Percentiles rank a stretch among this genome's conserved stretches.
Evolutionary conservation across 2,329 filamentous ascomycete genomes (phyloP).

Genomic region (Claviceps sp.): DNA sequence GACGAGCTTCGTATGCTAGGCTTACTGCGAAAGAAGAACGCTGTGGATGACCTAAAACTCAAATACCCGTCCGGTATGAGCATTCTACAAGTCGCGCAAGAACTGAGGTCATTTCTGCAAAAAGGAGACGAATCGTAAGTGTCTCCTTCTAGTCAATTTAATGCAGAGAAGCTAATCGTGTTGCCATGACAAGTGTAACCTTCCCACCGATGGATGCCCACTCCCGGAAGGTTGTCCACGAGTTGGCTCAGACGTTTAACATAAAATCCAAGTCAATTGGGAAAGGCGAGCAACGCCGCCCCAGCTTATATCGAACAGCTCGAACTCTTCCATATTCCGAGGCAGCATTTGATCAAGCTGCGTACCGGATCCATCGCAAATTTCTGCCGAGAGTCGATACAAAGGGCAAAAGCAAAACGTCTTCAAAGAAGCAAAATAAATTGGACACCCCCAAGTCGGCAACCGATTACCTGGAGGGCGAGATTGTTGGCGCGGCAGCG

Average conservation of each 20-base stretch:
- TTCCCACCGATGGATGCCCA: constrained; percentile 76
- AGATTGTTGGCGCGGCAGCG: constrained; percentile 73
- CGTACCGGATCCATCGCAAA: constrained; percentile 33
- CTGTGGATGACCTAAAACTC: constrained; percentile 44
- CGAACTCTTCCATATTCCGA: constrained; percentile 50
- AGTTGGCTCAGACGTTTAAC: constrained; percentile 59
- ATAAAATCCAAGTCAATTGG: constrained; percentile 79
- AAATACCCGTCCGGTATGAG: constrained; percentile 65
- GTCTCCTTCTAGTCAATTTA: not conserved
- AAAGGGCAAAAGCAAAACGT: constrained; percentile 21
- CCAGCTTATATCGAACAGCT: constrained; percentile 61
- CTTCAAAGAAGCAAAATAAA: constrained; percentile 15
- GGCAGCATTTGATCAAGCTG: constrained; percentile 35
- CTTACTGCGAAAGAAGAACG: constrained; percentile 45
- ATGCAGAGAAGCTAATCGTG: not conserved
- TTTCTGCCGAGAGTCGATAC: constrained; percentile 42
- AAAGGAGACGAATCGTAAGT: constrained; percentile 49
- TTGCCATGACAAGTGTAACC: constrained; percentile 27
- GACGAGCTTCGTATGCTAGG: constrained; percentile 54
- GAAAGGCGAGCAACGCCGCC: constrained; percentile 57
- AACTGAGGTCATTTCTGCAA: constrained; percentile 59
- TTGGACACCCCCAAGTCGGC: constrained; percentile 10
- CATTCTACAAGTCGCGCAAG: constrained; percentile 54
- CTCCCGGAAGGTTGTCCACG: constrained; percentile 66
- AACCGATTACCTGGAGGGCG: constrained; percentile 60